Conservation (phyloP, 2,329 filamentous ascomycete genomes). For the Cytospora schulzeri region DNA sequence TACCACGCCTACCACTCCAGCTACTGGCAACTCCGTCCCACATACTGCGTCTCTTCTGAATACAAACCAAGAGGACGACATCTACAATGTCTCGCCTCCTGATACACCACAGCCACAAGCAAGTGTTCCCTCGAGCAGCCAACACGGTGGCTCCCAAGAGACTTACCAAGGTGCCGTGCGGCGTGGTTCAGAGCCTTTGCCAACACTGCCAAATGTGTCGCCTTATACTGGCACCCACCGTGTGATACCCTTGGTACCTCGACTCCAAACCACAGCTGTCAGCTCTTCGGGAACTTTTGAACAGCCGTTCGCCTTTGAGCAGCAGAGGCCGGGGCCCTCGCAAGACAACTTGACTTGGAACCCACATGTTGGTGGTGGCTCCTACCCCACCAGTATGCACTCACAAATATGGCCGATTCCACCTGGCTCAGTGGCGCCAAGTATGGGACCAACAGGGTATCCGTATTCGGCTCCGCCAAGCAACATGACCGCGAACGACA, state of each 20-base stretch:
- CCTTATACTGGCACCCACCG: conserved; percentile 28
- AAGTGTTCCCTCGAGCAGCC: conserved; percentile 24
- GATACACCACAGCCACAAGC: conserved; percentile 40
- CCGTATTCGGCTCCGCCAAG: conserved; percentile 46
- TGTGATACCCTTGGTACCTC: conserved; percentile 28
- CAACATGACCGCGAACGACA: conserved; percentile 37
- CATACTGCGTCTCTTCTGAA: background rate
- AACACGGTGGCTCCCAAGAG: conserved; percentile 26
- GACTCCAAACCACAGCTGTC: conserved; percentile 28
- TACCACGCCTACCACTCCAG: conserved; percentile 30
- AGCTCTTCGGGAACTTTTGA: conserved; percentile 30
- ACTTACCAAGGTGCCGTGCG: conserved; percentile 1
- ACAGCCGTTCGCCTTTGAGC: conserved; percentile 25
- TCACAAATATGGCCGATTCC: conserved; percentile 52
- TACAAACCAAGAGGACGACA: conserved; percentile 39
- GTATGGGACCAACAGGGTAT: conserved; percentile 35
- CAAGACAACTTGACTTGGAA: conserved; percentile 28
- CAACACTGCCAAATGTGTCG: conserved; percentile 20
- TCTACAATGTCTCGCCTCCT: conserved; percentile 53
- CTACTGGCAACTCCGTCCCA: conserved; percentile 11
- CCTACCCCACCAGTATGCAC: conserved; percentile 34
- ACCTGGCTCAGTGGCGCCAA: conserved; percentile 31
- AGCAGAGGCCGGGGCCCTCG: conserved; percentile 4
- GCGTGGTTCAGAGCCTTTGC: conserved; percentile 16
- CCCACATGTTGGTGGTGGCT: conserved; percentile 27